Conservation (phyloP, 345 rosid genomes). For the Arabidopsis thaliana region DNA sequence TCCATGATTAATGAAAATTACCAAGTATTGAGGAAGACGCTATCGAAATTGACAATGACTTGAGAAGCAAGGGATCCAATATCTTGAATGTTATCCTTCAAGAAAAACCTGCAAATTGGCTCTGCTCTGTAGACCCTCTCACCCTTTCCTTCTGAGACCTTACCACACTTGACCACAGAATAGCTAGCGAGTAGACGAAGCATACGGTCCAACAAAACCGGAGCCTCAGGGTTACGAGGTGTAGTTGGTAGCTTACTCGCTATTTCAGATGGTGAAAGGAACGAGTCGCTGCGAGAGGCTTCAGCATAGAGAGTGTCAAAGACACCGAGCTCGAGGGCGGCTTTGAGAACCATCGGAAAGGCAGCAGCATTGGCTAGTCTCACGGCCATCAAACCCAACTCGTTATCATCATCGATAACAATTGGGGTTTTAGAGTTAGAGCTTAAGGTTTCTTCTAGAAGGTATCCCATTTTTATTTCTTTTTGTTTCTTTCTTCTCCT, state of each 20-base stretch:
- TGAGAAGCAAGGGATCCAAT: constrained; percentile 54
- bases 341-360: constrained; percentile 56
- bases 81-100: constrained; percentile 40
- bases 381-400: constrained; percentile 51
- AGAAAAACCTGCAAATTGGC: constrained; percentile 55
- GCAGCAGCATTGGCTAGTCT: constrained; percentile 45
- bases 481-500: neutral
- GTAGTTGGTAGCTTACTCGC: constrained; percentile 46
- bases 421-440: constrained; percentile 7
- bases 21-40: constrained; percentile 55
- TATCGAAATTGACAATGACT: constrained; percentile 48
- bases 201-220: constrained; percentile 54
- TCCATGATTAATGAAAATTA: constrained; percentile 5
- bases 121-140: constrained; percentile 49
- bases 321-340: constrained; percentile 54
- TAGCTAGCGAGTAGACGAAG: constrained; percentile 57
- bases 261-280: constrained; percentile 53
- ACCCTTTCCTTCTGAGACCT: neutral
- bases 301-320: constrained; percentile 49
- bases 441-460: constrained; percentile 30
- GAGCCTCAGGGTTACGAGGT: constrained; percentile 50
- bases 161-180: constrained; percentile 45
- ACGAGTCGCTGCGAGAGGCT: constrained; percentile 13
- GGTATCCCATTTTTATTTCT: constrained; percentile 15
- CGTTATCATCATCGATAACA: constrained; percentile 37